Conservation (phyloP, 2,329 filamentous ascomycete genomes). For the Colletotrichum gigasporum region DNA sequence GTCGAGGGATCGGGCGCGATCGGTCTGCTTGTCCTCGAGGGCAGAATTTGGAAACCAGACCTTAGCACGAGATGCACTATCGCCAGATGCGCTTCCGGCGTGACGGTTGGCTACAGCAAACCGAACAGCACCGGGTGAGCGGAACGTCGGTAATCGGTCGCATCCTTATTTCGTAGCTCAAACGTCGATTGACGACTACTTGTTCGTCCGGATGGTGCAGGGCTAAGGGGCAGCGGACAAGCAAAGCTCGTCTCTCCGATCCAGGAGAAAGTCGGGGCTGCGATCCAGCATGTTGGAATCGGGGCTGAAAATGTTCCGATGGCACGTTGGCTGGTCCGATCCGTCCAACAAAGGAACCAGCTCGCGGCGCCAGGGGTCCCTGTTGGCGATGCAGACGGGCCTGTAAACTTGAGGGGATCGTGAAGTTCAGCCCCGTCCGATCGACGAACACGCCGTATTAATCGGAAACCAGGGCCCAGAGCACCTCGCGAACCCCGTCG, state of each 20-base stretch:
- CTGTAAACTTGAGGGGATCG: slow-evolving; percentile 23
- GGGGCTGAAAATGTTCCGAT: slow-evolving; percentile 24
- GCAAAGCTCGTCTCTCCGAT: slow-evolving; percentile 1
- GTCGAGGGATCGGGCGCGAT: background rate
- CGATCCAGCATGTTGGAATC: slow-evolving; percentile 18
- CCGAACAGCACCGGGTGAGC: background rate
- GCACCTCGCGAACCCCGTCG: background rate
- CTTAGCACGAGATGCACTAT: background rate
- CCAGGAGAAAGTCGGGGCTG: background rate
- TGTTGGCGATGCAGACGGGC: slow-evolving; percentile 22
- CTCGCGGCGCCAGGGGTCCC: slow-evolving; percentile 4
- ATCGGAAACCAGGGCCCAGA: slow-evolving; percentile 22
- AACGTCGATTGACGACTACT: background rate
- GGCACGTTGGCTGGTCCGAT: slow-evolving; percentile 24
- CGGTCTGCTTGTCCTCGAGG: background rate
- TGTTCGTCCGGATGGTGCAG: slow-evolving; percentile 18
- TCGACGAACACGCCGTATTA: slow-evolving; percentile 11
- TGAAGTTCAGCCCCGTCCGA: slow-evolving; percentile 25
- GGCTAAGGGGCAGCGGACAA: background rate
- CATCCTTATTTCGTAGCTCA: background rate
- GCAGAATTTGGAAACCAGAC: background rate
- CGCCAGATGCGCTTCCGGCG: background rate
- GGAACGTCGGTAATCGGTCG: background rate
- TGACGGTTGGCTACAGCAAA: background rate
- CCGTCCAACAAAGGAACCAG: slow-evolving; percentile 18